Conservation (phyloP, 192 early-diverging fungal genomes). For the Endogone sp. region DNA sequence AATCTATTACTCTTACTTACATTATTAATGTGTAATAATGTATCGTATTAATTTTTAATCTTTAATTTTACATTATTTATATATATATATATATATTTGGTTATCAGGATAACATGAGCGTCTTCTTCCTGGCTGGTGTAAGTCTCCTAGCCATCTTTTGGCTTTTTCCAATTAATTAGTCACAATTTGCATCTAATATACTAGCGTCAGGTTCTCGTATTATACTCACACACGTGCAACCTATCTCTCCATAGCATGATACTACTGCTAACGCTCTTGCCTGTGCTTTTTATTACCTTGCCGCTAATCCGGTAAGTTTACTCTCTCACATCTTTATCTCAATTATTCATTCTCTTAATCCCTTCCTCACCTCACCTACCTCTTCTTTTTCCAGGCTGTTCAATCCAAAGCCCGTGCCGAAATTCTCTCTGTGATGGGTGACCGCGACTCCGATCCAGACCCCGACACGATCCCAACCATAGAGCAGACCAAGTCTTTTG, state of each 20-base stretch:
- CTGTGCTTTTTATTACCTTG: slow-evolving; percentile 42
- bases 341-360: background rate
- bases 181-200: too few relatives aligned
- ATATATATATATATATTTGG: too few relatives aligned
- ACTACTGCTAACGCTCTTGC: slow-evolving; percentile 31
- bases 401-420: background rate
- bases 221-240: background rate
- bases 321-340: too few relatives aligned
- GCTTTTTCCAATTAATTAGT: too few relatives aligned
- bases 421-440: background rate
- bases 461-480: background rate
- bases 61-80: background rate
- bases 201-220: background rate
- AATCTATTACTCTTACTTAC: too few relatives aligned
- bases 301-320: slow-evolving; percentile 29
- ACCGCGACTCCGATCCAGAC: background rate
- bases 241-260: slow-evolving; percentile 15
- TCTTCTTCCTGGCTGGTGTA: slow-evolving; percentile 53
- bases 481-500: slow-evolving; percentile 5
- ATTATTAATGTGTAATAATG: too few relatives aligned
- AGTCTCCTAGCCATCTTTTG: background rate
- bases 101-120: slow-evolving; percentile 39
- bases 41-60: background rate
- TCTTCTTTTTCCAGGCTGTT: background rate
- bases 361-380: background rate